Evolutionary conservation across 306 rosid genomes (phyloP).

Genomic region (Corylus heterophylla): DNA sequence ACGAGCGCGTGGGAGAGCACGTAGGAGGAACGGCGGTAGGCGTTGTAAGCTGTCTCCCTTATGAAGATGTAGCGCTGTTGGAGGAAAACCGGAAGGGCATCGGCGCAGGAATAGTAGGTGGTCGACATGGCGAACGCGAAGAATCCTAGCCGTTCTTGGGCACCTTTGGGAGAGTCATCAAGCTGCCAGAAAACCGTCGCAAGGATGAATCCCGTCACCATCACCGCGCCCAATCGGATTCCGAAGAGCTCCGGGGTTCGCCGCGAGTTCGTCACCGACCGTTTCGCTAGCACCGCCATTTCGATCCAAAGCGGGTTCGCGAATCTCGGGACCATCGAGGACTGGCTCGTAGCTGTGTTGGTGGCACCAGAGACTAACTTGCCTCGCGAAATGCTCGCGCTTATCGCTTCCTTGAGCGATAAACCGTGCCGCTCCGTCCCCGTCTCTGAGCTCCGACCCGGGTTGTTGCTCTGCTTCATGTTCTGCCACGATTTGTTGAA

Average conservation of each 20-base stretch:
- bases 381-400: conserved; percentile 80
- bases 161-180: conserved; percentile 73
- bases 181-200: conserved; percentile 90
- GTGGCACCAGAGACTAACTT: conserved; percentile 84
- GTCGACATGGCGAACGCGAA: conserved; percentile 98
- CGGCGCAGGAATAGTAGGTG: conserved; percentile 90
- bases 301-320: conserved; percentile 78
- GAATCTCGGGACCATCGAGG: conserved; percentile 68
- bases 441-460: not conserved
- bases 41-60: conserved; percentile 89
- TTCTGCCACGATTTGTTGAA: conserved; percentile 85
- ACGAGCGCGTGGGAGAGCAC: conserved; percentile 66
- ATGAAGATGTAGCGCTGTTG: conserved; percentile 91
- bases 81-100: conserved; percentile 87
- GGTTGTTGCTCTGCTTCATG: conserved; percentile 39
- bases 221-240: conserved; percentile 66
- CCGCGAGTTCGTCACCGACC: conserved; percentile 55
- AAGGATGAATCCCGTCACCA: conserved; percentile 78
- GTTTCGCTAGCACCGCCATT: conserved; percentile 58
- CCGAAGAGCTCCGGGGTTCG: conserved; percentile 79
- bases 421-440: conserved; percentile 16
- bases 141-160: conserved; percentile 83
- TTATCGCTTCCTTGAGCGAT: conserved; percentile 84
- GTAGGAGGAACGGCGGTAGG: conserved; percentile 75
- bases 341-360: conserved; percentile 32